Evolutionary conservation across 495 filamentous ascomycete genomes (phyloP).

Genomic region (Hypoxylon fragiforme): DNA sequence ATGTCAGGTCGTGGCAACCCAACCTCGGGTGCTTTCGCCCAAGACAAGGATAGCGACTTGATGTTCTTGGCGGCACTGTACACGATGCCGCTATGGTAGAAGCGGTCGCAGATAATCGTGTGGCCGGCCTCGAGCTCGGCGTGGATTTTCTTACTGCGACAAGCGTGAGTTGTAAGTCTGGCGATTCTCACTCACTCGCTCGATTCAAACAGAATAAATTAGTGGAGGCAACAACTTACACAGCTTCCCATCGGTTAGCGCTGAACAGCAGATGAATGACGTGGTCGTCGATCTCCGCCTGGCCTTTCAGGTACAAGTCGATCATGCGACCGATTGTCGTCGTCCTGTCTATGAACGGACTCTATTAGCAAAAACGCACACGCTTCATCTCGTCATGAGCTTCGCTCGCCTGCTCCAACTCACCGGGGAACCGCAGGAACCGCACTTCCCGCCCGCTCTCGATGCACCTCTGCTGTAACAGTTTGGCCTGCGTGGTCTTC

Average conservation of each 20-base stretch:
- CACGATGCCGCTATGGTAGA: constrained; percentile 90
- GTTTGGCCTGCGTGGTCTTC: constrained; percentile 90
- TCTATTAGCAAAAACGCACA: neutral
- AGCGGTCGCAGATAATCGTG: constrained; percentile 86
- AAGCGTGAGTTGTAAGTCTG: no score
- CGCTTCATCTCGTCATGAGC: neutral
- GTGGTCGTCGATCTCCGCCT: constrained; percentile 82
- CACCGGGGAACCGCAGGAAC: constrained; percentile 88
- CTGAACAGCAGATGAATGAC: constrained; percentile 94
- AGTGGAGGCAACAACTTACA: no score
- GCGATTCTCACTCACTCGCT: no score
- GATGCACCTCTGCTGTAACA: constrained; percentile 65
- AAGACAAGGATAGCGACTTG: constrained; percentile 66
- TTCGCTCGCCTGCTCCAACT: constrained; percentile 4
- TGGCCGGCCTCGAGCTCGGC: constrained; percentile 63
- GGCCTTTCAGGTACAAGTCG: constrained; percentile 76
- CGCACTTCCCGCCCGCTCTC: constrained; percentile 64
- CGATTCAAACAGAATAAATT: constrained; percentile 8
- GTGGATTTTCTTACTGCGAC: constrained; percentile 60
- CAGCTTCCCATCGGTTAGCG: constrained; percentile 92
- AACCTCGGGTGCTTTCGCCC: constrained; percentile 80
- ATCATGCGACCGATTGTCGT: constrained; percentile 92
- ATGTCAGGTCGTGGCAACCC: constrained; percentile 87
- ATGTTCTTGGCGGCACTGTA: constrained; percentile 93
- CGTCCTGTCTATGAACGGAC: constrained; percentile 64